Evolutionary conservation across 305 asterid species (phyloP), one percentile per base, ranked within the genome.

Genomic region (Solanum hybrid): DNA sequence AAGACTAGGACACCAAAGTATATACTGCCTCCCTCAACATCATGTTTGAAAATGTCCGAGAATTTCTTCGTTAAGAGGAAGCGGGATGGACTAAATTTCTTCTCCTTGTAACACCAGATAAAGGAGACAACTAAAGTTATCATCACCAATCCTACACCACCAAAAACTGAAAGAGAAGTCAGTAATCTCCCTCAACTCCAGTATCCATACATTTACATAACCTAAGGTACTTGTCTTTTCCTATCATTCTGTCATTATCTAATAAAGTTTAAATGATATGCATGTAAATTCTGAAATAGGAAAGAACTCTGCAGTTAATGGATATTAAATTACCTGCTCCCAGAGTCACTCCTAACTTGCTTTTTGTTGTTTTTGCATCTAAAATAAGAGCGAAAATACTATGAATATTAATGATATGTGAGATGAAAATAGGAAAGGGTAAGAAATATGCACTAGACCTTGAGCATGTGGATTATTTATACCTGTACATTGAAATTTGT

Each of bases 11-110:
- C 7, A 6, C 36, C 36, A 6, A 35, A 35, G 37, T 35, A 35
- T 35, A 35, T 35, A 0, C 2, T 35, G 2, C 2, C 2, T 35
- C 37, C 37, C 37, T 35, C 37, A 35, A 35, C 37, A 35, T 35
- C 37, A 35, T 35, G 35, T 34, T 32, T 93, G 88, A 86, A 35
- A 86, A 89, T 90, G 29, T 90, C 90, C 11, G 90, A 90, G 64
- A 86, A 82, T 42, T 71, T 29, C 36, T 38, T 89, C 73, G 92
- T 90, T 20, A 90, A 82, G 35, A 85, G 90, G 40, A 87, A 85
- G 75, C 40, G 35, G 31, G 82, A 64, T 13, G 84, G 75, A 36
- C n/a, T 66, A 6, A 38, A 87, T 22, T 82, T 71, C 85, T 88
- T 86, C 87, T 92, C 91, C 91, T 88, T 78, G 86, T 56, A 78